These are phyloP conservation scores for Serpula lacrymans DNA, from an alignment of 768 basidiomycete genomes.

Conservation along the genomic window DNA sequence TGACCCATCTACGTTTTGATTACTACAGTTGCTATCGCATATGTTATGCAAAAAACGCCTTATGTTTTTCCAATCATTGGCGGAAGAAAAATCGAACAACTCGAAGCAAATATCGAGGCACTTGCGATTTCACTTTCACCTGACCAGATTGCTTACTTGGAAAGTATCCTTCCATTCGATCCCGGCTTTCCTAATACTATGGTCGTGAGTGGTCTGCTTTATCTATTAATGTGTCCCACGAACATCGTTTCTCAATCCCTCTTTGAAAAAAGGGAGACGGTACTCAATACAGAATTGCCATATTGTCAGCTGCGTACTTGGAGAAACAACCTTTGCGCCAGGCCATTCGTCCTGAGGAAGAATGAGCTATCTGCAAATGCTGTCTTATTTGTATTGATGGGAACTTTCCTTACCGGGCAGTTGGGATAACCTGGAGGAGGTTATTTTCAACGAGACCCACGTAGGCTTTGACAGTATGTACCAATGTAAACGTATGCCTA, in stretches of 20 bases:
- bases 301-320: conserved; percentile 12
- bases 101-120: conserved; percentile 40
- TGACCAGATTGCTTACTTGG: conserved; percentile 37
- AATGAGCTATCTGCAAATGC: conserved; percentile 2
- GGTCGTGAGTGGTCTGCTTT: conserved; percentile 24
- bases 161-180: conserved; percentile 33
- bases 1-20: no score
- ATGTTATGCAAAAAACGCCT: conserved; percentile 44
- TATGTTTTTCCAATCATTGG: conserved; percentile 43
- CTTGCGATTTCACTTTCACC: conserved; percentile 36
- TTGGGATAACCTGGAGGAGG: no score
- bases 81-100: conserved; percentile 41
- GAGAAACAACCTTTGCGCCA: conserved; percentile 14
- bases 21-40: conserved; percentile 39
- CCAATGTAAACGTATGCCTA: no score
- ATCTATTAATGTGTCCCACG: not conserved
- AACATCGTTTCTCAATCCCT: conserved; percentile 3
- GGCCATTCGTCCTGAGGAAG: conserved; percentile 10
- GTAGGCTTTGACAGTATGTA: no score
- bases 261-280: conserved; percentile 24
- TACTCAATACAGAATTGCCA: conserved; percentile 12
- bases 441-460: no score
- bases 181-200: conserved; percentile 35
- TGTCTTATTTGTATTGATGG: not conserved
- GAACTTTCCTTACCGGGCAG: no score